Evolutionary conservation across 345 rosid genomes (phyloP).

Genomic region (Hypericum perforatum): DNA sequence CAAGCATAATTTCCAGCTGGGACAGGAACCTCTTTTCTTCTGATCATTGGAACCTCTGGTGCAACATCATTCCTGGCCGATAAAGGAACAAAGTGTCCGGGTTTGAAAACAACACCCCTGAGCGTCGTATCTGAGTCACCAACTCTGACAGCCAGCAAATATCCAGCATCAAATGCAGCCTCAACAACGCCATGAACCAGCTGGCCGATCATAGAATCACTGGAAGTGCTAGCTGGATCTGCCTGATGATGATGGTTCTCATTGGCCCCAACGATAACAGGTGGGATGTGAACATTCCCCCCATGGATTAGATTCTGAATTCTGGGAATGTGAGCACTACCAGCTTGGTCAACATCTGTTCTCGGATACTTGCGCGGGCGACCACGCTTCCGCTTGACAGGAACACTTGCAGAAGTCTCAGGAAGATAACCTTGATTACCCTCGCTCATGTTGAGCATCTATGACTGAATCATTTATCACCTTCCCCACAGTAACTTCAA

Average conservation of each 20-base stretch:
- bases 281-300: constrained; percentile 25
- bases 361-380: constrained; percentile 68
- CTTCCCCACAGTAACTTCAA: no score
- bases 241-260: constrained; percentile 26
- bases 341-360: constrained; percentile 11
- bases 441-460: constrained; percentile 31
- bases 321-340: constrained; percentile 14
- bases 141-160: constrained; percentile 56
- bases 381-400: constrained; percentile 69
- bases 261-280: constrained; percentile 24
- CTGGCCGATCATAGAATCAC: constrained; percentile 53
- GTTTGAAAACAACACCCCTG: constrained; percentile 79
- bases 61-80: constrained; percentile 55
- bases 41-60: constrained; percentile 62
- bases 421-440: constrained; percentile 31
- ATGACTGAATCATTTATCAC: no score
- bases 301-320: constrained; percentile 17
- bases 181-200: constrained; percentile 59
- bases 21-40: constrained; percentile 45
- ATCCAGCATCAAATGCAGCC: constrained; percentile 70
- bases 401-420: constrained; percentile 30
- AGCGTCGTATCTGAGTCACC: constrained; percentile 45
- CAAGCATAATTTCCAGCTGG: constrained; percentile 31
- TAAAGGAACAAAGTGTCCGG: constrained; percentile 54
- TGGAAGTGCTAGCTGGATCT: constrained; percentile 20